Evolutionary conservation across 2,329 filamentous ascomycete species (phyloP).

Genomic region (Cordyceps farinosa): DNA sequence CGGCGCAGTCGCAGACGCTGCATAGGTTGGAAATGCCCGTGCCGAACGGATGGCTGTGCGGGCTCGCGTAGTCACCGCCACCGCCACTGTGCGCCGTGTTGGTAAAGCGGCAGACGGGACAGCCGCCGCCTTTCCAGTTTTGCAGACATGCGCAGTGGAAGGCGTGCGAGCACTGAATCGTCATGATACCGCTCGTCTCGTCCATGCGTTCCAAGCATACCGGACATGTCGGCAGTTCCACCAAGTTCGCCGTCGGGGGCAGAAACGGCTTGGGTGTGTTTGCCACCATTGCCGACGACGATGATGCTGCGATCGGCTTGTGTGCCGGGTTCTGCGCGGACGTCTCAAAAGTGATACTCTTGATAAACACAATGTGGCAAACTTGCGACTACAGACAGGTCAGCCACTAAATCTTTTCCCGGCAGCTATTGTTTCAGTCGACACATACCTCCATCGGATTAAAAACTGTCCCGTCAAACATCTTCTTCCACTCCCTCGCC

Average conservation of each 20-base stretch:
- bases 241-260: conserved; percentile 71
- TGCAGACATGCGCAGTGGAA: conserved; percentile 96
- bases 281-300: conserved; percentile 36
- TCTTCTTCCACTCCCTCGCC: conserved; percentile 75
- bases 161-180: conserved; percentile 94
- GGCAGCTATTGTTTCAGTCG: not conserved
- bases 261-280: conserved; percentile 57
- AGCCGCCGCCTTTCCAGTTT: conserved; percentile 92
- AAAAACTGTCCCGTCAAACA: conserved; percentile 91
- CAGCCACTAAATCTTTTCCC: conserved; percentile 20
- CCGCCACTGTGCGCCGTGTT: conserved; percentile 37
- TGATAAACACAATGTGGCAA: conserved; percentile 92
- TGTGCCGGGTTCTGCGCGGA: conserved; percentile 51
- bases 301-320: conserved; percentile 56
- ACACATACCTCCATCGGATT: conserved; percentile 75
- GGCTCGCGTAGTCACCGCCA: conserved; percentile 43
- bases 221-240: conserved; percentile 92
- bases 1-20: conserved; percentile 71
- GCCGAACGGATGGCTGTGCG: conserved; percentile 54
- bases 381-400: conserved; percentile 66
- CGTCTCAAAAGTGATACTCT: conserved; percentile 80
- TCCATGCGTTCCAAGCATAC: conserved; percentile 98
- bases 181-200: conserved; percentile 89
- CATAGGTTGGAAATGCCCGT: conserved; percentile 66
- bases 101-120: conserved; percentile 91